Base-by-base conservation (phyloP, 768 basidiomycete species). In the Boletus subcaerulescens region DNA sequence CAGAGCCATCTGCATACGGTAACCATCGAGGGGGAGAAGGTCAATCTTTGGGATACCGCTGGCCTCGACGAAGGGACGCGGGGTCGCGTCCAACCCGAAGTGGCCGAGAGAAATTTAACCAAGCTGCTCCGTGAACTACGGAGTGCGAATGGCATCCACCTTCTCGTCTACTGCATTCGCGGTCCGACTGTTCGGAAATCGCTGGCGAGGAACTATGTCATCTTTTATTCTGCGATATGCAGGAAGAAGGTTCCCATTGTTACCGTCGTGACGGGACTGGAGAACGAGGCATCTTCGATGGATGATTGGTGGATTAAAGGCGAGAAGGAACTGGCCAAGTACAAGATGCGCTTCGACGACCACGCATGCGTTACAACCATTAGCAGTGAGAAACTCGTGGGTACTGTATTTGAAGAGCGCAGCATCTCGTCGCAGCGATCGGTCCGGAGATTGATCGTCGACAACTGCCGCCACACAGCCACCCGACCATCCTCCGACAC, bases 321-420 rank as follows among this genome's bases (percentile, higher is more conserved):
- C 48, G 60, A 70, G 46, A 56, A 56, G 36, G 58, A 57, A 2
- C 69, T 79, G 48, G 61, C 57, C 41, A 53, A 45, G 29, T 60
- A 71, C 45, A 65, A 65, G 29, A 79, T 78, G 64, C 52, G 55
- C 40, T 76, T 77, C n/a, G 55, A 66, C 18, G 71, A 64, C 9
- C 69, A 74, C n/a, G 78, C 74, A 17, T 78, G 78, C 53, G 67
- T 78, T 48, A 77, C 75, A 4, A 72, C 76, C 20, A 63, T 71
- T 14, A 56, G 58, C 39, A 56, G 48, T 57, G n/a, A 33, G 10
- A 62, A 48, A 35, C n/a, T 51, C 31, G 42, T 9, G n/a, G 55
- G 58, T 31, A 52, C 60, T 14, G 54, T 59, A 11, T 65, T 67
- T 10, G 43, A 58, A 50, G 53, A 47, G 3, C 67, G 66, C 32